phyloP scores from a whole-genome alignment of 257 asterid species.

The Plantago major region DNA sequence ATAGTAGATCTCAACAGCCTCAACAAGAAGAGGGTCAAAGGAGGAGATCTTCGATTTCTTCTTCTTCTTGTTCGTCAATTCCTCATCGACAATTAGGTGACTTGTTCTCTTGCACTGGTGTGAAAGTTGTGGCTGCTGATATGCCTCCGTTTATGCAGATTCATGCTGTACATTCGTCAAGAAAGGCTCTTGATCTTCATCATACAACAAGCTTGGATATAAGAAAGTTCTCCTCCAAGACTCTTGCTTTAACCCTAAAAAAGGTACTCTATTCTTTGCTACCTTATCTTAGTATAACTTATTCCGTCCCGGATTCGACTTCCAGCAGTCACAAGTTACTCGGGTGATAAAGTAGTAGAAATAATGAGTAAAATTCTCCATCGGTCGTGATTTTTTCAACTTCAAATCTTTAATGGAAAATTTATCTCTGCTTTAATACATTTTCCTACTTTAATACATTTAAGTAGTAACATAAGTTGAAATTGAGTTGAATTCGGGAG shows the following conservation, averaged over 20 bases:
- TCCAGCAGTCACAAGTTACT: too few species aligned
- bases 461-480: too few species aligned
- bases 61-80: conserved; percentile 31
- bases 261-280: conserved; percentile 52
- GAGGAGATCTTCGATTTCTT: conserved; percentile 29
- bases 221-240: conserved; percentile 74
- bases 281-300: too few species aligned
- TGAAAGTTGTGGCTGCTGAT: conserved; percentile 83
- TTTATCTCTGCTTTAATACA: too few species aligned
- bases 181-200: conserved; percentile 57
- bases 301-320: too few species aligned
- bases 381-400: too few species aligned
- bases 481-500: too few species aligned
- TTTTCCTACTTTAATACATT: too few species aligned
- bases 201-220: conserved; percentile 47
- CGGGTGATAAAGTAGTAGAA: too few species aligned
- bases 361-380: too few species aligned
- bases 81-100: conserved; percentile 61
- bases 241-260: conserved; percentile 83
- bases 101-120: conserved; percentile 65
- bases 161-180: conserved; percentile 88
- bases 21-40: conserved; percentile 44
- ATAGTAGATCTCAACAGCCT: conserved; percentile 15
- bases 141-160: conserved; percentile 97
- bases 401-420: too few species aligned